Evolutionary conservation across 1,139 yeast species (phyloP), one percentile per base, ranked within the genome.

Genomic region (Saccharomyces hybrid): DNA sequence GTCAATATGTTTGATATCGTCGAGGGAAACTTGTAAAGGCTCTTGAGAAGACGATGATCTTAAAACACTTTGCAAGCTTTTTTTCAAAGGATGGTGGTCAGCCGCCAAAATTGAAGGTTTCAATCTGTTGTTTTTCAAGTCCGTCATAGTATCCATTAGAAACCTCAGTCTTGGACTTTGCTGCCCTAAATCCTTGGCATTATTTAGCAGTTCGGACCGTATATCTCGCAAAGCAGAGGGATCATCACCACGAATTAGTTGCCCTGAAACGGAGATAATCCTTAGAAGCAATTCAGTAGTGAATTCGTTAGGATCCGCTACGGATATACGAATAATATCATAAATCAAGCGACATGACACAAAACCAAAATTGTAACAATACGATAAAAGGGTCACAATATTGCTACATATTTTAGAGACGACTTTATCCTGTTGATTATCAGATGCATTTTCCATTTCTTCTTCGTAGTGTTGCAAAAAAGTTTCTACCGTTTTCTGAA

Each of bases 161-260:
- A 90, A 93, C 67, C 82, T 86, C 50, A 91, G 81, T 70, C 99
- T 83, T 3, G 95, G 75, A 34, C 77, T 69, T 26, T 77, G 71
- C 2, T 73, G 67, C n/a, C 73, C 71, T 12, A 72, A 65, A 2
- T 71, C 65, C 11, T 76, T 68, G 3, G 77, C 76, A 12, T 77
- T 74, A 47, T 75, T 76, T 57, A 86, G 83, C 54, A 89, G 71
- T 34, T 74, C 73, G 2, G 80, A 58, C 7, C 91, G 82, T 54
- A 93, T 90, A 51, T 88, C 95, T 64, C 86, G 90, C 54, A 95
- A 75, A 0, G 97, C 85, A 6, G 80, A 72, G 1, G 98, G 96
- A 68, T 93, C 99, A 66, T 95, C 99, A 2, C 88, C 74, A 64
- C 99, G 81, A 71, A 95, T 80, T 66, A 88, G 90, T 16, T 84